Percentiles rank a stretch among this genome's conserved stretches.
phyloP scores from a whole-genome alignment of 768 basidiomycete genomes.

The Rhizopogon roseolus region DNA sequence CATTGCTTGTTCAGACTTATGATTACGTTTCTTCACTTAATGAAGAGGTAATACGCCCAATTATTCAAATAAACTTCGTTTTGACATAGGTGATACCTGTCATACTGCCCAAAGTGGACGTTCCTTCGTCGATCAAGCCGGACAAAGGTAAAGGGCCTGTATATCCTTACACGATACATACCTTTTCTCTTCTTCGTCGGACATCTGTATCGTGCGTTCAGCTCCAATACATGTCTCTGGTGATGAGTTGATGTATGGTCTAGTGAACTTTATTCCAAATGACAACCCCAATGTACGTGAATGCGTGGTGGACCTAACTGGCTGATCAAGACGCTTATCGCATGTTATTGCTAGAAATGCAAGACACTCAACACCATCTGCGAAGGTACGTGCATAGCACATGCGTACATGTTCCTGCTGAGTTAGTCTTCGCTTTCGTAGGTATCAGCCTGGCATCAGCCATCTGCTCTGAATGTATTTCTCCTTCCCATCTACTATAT shows the following conservation, averaged over 20 bases:
- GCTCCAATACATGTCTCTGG: no score
- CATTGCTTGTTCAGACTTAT: not conserved
- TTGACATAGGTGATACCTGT: no score
- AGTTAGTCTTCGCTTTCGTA: not conserved
- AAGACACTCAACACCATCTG: not conserved
- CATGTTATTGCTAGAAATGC: not conserved
- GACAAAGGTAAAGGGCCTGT: not conserved
- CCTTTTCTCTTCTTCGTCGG: not conserved
- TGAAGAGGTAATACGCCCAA: not conserved
- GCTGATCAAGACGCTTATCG: not conserved
- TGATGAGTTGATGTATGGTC: no score
- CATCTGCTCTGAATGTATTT: not conserved
- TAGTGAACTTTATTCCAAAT: not conserved
- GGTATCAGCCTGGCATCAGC: not conserved
- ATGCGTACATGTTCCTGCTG: not conserved
- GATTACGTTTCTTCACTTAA: not conserved
- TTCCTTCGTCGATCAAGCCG: not conserved
- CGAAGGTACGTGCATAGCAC: not conserved
- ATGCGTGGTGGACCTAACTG: not conserved
- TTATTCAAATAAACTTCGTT: not conserved
- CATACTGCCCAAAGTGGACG: not conserved
- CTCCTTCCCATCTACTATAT: not conserved
- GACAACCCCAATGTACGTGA: not conserved
- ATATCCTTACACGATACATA: not conserved
- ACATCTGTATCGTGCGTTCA: not conserved